phyloP scores from a whole-genome alignment of 805 yeast genomes.

The Yarrowia divulgata region DNA sequence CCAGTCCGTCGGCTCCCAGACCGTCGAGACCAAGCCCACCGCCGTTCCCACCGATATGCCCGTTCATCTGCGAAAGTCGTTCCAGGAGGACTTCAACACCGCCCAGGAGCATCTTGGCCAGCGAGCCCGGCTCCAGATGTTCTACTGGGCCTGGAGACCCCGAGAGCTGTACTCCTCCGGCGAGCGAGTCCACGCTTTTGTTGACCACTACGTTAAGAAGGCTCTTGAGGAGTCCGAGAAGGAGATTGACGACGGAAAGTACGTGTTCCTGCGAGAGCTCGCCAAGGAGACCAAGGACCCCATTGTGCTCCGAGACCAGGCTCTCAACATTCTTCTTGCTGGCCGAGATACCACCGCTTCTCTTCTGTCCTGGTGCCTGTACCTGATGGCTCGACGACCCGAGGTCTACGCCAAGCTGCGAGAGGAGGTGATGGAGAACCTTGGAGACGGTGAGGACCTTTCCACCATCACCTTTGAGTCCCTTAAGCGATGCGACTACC shows the following conservation, averaged over 20 bases:
- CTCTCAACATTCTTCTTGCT: conserved; percentile 60
- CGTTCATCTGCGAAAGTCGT: conserved; percentile 42
- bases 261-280: conserved; percentile 58
- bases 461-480: conserved; percentile 54
- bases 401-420: conserved; percentile 51
- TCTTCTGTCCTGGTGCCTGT: conserved; percentile 56
- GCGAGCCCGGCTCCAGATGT: conserved; percentile 44
- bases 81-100: conserved; percentile 43
- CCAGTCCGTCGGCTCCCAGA: conserved; percentile 47
- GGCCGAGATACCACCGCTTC: conserved; percentile 66
- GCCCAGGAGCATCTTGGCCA: conserved; percentile 42
- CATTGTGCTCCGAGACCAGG: conserved; percentile 57
- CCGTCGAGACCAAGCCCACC: conserved; percentile 39
- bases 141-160: conserved; percentile 43
- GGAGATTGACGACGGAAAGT: conserved; percentile 50
- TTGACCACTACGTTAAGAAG: conserved; percentile 53
- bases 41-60: conserved; percentile 41
- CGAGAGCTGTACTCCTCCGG: conserved; percentile 50
- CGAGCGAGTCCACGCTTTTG: conserved; percentile 49
- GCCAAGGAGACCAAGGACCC: conserved; percentile 59
- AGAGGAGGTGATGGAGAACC: conserved; percentile 51
- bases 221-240: conserved; percentile 49
- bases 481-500: conserved; percentile 58
- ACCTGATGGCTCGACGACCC: conserved; percentile 55
- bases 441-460: conserved; percentile 48